Evolutionary conservation across 163 green algal species (phyloP), one percentile per base, ranked within the genome.

Genomic region (Scenedesmus sp.): DNA sequence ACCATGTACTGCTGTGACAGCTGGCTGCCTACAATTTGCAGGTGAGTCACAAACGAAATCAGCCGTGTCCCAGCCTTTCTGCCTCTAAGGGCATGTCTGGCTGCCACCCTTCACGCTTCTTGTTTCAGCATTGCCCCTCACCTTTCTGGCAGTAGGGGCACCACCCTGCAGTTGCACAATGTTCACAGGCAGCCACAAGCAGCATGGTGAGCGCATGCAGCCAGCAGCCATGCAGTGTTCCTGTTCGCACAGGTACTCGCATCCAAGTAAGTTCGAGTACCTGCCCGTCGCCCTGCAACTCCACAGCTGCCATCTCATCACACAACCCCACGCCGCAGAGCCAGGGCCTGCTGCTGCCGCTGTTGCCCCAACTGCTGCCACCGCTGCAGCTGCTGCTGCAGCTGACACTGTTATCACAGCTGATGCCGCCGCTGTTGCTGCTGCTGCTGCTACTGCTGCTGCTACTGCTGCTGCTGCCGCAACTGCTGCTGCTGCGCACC

Each of bases 121-220:
- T 7, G 8, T 34, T 4, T 79, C 1, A 13, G 23, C 34, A 46
- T 0, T 79, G 70, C 5, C 20, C 20, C 70, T 52, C 23, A 79
- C 70, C 70, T 79, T 96, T 97, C 66, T 98, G 93, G 88, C 95
- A 98, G 94, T 98, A 99, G 2, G 97, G 97, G 93, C 97, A 99
- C 97, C 97, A 98, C 13, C 95, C 94, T 4, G 97, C 96, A 84
- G 94, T 13, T 16, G 16, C 81, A 86, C 23, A 52, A 52, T 4
- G 70, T 52, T 23, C 15, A 76, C 4, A 26, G 7, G 18, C 66
- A 34, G 16, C 34, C 34, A 46, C 34, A 46, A 46, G 34, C 67
- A 79, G 52, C 77, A 85, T 26, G 66, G 26, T 82, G 26, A 57
- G 74, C 74, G 26, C 18, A n/a, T n/a, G 0, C 34, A 46, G 34